Evolutionary conservation across 2,329 filamentous ascomycete genomes (phyloP).

Genomic region (Chaetomiaceae sp.): DNA sequence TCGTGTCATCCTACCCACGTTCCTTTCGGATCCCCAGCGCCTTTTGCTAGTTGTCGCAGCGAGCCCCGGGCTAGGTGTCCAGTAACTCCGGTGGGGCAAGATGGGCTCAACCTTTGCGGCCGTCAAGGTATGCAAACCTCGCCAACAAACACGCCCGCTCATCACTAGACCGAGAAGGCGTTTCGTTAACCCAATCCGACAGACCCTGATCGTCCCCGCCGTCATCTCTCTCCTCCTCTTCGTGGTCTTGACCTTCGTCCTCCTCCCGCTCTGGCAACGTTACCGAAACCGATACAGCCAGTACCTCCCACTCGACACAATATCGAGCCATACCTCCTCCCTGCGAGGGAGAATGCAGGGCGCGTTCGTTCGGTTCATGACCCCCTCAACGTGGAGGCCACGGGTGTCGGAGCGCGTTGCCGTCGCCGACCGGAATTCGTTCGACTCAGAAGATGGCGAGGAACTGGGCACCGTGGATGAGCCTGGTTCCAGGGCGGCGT

Average conservation of each 20-base stretch:
- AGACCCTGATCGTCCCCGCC: slow-evolving; percentile 69
- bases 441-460: slow-evolving; percentile 62
- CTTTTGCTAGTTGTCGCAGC: no score
- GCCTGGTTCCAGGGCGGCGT: slow-evolving; percentile 37
- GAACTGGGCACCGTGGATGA: slow-evolving; percentile 59
- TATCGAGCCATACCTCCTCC: slow-evolving; percentile 53
- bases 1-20: no score
- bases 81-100: slow-evolving; percentile 8
- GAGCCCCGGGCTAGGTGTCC: no score
- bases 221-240: slow-evolving; percentile 66
- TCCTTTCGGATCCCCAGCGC: no score
- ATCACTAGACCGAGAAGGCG: no score
- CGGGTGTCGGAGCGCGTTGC: slow-evolving; percentile 38
- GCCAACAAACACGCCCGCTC: no score
- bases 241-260: slow-evolving; percentile 57
- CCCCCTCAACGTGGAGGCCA: slow-evolving; percentile 47
- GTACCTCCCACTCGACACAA: slow-evolving; percentile 64
- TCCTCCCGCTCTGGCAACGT: slow-evolving; percentile 64
- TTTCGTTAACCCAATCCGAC: slow-evolving; percentile 3
- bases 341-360: slow-evolving; percentile 48
- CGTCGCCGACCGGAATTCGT: slow-evolving; percentile 38
- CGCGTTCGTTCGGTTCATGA: slow-evolving; percentile 36
- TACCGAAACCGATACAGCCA: slow-evolving; percentile 68
- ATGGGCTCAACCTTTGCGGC: slow-evolving; percentile 34
- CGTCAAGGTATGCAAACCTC: slow-evolving; percentile 34